Evolutionary conservation across 371 early-diverging fungal genomes (phyloP), one percentile per base, ranked within the genome.

Genomic region (Parasitella parasitica): DNA sequence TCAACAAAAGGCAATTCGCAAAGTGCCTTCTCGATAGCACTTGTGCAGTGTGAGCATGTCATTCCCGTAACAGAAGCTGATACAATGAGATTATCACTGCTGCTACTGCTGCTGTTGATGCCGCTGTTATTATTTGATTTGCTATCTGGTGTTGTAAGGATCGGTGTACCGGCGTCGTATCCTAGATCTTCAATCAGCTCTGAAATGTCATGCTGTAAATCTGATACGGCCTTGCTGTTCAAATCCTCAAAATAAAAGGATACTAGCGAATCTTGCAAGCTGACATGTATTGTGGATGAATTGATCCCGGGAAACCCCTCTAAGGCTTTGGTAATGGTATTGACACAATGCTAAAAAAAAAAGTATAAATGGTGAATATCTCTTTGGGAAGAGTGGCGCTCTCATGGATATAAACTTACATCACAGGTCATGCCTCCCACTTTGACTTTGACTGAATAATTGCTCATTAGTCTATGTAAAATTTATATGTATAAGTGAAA

Each of bases 1-100:
- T 72, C 63, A n/a, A 94, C 85, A 9, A 85, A 89, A 4, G 82
- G 77, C 54, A 87, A 57, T 1, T 63, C 46, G 6, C 35, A 24
- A 7, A 97, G 69, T 0, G 84, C 78, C 8, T 72, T 68, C 61
- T 89, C 89, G 24, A 96, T 79, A n/a, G 86, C 82, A 9, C 86
- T 81, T 57, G 89, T 88, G 61, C 95, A 94, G 38, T 90, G 88
- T 1, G 93, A 83, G 60, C 95, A 94, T 3, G 94, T 92, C 95
- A 96, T 93, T 35, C 96, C 91, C 52, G 77, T 59, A 67, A 80
- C 77, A 52, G 27, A 54, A 43, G 43, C 43, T 22, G 39, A 38
- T 16, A 88, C 57, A 18, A 63, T 59, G n/a, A 49, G 22, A 55
- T 32, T n/a, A 35, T 48, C 52, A n/a, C 15, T 38, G 16, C 11